These are phyloP conservation scores for Cyberlindnera maclurae DNA, from an alignment of 805 yeast species.

Conservation along the genomic window DNA sequence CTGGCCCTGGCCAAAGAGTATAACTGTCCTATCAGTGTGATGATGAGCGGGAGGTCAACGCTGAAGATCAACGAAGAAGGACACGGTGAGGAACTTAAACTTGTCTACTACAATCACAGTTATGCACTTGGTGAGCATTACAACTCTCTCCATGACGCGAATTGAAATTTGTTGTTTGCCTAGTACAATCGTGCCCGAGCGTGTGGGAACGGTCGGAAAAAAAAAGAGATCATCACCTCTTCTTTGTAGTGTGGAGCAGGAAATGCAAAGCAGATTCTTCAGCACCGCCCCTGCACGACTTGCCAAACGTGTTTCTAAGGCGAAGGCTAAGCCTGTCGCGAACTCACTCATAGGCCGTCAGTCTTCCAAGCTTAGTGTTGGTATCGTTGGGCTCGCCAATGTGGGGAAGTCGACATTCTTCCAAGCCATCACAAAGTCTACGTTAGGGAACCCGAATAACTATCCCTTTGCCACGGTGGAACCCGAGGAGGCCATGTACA, in stretches of 20 bases:
- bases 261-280: constrained; percentile 6
- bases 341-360: constrained; percentile 22
- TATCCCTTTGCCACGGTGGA: constrained; percentile 78
- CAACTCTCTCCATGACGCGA: constrained; percentile 59
- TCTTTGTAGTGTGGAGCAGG: neutral
- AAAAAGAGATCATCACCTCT: neutral
- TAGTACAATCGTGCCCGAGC: neutral
- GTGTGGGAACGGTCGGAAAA: neutral
- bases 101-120: constrained; percentile 79
- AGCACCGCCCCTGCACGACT: constrained; percentile 1
- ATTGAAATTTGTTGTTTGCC: neutral
- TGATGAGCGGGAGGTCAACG: constrained; percentile 71
- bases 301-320: constrained; percentile 16
- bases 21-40: constrained; percentile 66
- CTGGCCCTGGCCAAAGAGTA: constrained; percentile 70
- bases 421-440: constrained; percentile 72
- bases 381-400: constrained; percentile 77
- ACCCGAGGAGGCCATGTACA: constrained; percentile 70
- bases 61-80: constrained; percentile 51
- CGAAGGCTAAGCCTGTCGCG: neutral
- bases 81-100: constrained; percentile 44
- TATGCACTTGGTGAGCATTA: constrained; percentile 95
- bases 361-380: constrained; percentile 29
- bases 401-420: constrained; percentile 79
- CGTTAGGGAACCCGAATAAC: constrained; percentile 66